A percentile compares a stretch with the other conserved stretches of the same genome.
These are phyloP conservation scores for Urochloa ruziziensis DNA, from an alignment of 176 grass and related monocot genomes.

Conservation along the genomic window DNA sequence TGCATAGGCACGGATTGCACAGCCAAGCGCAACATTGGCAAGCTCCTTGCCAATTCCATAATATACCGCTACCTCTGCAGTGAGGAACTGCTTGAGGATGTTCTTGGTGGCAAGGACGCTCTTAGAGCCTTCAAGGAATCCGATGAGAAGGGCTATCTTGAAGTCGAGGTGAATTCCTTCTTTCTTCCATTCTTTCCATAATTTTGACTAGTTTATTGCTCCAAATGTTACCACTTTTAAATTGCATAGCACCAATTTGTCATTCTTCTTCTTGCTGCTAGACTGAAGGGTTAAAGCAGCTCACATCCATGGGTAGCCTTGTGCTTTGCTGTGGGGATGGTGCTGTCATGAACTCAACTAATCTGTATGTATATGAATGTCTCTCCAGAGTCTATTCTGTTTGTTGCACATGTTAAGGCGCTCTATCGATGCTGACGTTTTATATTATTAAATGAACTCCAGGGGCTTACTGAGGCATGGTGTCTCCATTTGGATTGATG, in stretches of 20 bases:
- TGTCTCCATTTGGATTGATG: constrained; percentile 82
- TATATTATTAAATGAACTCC: constrained; percentile 21
- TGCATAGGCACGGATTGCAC: constrained; percentile 68
- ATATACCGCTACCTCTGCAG: constrained; percentile 89
- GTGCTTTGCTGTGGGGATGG: constrained; percentile 84
- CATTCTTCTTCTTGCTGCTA: constrained; percentile 25
- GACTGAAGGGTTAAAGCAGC: constrained; percentile 91
- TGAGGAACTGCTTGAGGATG: constrained; percentile 84
- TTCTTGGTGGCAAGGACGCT: constrained; percentile 65
- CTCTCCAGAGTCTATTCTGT: neutral
- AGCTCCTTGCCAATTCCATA: constrained; percentile 78
- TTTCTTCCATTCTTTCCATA: neutral
- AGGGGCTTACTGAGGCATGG: constrained; percentile 81
- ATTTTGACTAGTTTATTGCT: neutral
- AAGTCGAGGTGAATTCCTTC: constrained; percentile 75
- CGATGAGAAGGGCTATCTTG: constrained; percentile 68
- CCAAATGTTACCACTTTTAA: neutral
- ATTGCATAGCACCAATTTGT: neutral
- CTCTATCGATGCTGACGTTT: neutral
- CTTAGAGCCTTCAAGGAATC: constrained; percentile 56
- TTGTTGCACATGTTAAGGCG: no score
- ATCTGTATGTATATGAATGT: constrained; percentile 55
- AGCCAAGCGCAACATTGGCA: constrained; percentile 67
- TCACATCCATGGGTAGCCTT: constrained; percentile 90
- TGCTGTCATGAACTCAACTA: constrained; percentile 74